These are phyloP conservation scores for Boletus reticulatus DNA, from an alignment of 768 basidiomycete genomes.

Conservation along the genomic window DNA sequence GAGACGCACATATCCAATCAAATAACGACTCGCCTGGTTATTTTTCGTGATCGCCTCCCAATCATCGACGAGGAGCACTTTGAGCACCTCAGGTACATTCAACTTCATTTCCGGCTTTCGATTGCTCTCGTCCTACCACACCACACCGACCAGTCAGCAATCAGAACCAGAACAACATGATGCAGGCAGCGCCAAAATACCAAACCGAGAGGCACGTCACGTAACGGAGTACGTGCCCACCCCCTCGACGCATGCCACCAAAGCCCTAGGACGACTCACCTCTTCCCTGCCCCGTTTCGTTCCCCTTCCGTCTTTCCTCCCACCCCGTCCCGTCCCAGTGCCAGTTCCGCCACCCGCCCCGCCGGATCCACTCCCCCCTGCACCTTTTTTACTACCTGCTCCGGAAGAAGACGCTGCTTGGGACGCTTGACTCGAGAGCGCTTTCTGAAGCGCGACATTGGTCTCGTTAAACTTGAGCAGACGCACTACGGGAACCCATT, in stretches of 20 bases:
- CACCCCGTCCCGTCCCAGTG: constrained; percentile 29
- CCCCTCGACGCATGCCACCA: too few species aligned
- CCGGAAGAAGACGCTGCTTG: constrained; percentile 40
- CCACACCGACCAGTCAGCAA: neutral
- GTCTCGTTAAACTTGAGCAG: constrained; percentile 83
- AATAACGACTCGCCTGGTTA: constrained; percentile 57
- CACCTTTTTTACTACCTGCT: constrained; percentile 27
- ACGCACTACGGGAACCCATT: constrained; percentile 79
- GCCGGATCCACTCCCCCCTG: constrained; percentile 22
- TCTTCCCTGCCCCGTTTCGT: constrained; percentile 76
- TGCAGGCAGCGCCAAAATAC: too few species aligned
- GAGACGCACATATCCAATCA: neutral
- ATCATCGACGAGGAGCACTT: constrained; percentile 88
- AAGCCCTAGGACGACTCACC: constrained; percentile 37
- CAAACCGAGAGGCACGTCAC: neutral
- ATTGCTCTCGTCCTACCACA: constrained; percentile 63
- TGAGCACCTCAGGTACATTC: constrained; percentile 85
- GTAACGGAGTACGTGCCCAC: neutral
- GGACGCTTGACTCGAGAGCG: constrained; percentile 47
- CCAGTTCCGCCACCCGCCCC: constrained; percentile 24
- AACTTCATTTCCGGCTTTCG: constrained; percentile 90
- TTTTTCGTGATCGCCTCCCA: constrained; percentile 98
- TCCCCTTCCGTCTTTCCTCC: constrained; percentile 62
- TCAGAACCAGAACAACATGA: neutral
- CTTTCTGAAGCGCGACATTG: constrained; percentile 77